Base-by-base conservation (phyloP, 768 basidiomycete genomes). In the Sporobolomyces pararoseus region DNA sequence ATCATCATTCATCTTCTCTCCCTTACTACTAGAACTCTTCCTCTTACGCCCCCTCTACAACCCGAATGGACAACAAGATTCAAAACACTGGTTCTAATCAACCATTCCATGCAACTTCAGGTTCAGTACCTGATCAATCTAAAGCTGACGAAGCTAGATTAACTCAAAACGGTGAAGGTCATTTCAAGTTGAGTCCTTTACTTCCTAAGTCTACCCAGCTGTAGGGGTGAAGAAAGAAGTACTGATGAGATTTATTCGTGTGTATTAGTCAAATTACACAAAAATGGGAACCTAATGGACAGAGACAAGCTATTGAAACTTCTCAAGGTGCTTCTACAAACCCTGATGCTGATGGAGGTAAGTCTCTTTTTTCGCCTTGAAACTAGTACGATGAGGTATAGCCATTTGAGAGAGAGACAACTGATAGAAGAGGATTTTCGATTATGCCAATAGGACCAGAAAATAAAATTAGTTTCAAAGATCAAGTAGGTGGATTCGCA, bases 31-130 rank as follows among this genome's bases (percentile, higher is more conserved):
- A 65, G 46, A 66, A 55, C 47, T 60, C 59, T 25, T 27, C 59
- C 21, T 54, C 62, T 10, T 63, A 17, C 25, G 52, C 21, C 25
- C 44, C 63, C 29, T 7, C 52, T 6, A 25, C 44, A 13, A 44
- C 63, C 32, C 63, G 63, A 1, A 55, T 35, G 23, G 63, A 68
- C 44, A 32, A 25, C 17, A 52, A 62, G 49, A 34, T 60, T 7
- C 66, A 68, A 47, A 68, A 68, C 60, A 52, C 42, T 16, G 46
- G 59, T 16, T 63, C 46, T 10, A 51, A 46, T 35, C 57, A 44
- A 61, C 66, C 55, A 4, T 32, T n/a, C 31, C 42, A 53, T 27
- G 19, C 63, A 19, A 31, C 53, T 3, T 5, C 25, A 7, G 63
- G 21, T 23, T 54, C 52, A 13, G 39, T 46, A n/a, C 52, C 51